Evolutionary conservation across 345 rosid species (phyloP).

Genomic region (Salix brachista): DNA sequence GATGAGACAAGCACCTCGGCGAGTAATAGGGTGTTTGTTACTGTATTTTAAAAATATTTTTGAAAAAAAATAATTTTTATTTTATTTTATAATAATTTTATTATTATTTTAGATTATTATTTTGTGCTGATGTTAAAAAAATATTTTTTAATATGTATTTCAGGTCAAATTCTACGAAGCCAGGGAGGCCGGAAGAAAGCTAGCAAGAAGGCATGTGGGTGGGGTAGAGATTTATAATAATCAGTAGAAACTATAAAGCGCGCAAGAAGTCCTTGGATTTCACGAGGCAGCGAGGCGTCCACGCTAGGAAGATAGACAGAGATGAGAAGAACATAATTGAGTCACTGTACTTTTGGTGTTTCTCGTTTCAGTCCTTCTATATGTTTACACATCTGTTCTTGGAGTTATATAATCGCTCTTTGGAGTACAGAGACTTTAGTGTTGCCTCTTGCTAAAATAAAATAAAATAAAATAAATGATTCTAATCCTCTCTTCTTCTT

Average conservation of each 20-base stretch:
- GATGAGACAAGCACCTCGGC: conserved; percentile 1
- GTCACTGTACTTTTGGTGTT: not conserved
- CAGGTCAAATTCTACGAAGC: conserved; percentile 6
- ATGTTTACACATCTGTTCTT: not conserved
- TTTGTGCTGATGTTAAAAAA: no score
- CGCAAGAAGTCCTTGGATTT: conserved; percentile 3
- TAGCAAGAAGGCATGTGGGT: conserved; percentile 33
- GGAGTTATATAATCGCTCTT: no score
- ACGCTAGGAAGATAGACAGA: not conserved
- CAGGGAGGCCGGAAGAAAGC: not conserved
- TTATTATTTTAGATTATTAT: no score
- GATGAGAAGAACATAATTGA: not conserved
- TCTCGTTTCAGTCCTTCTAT: not conserved
- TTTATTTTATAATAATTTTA: no score
- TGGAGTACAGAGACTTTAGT: no score
- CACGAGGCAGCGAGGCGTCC: not conserved
- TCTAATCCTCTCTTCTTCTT: no score
- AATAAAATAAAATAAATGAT: no score
- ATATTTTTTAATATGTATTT: conserved; percentile 12
- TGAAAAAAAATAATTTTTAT: no score
- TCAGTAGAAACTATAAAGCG: not conserved
- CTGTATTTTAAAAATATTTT: no score
- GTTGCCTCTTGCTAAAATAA: no score
- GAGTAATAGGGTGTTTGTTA: no score
- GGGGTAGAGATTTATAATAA: conserved; percentile 13